Base-by-base conservation (phyloP, 2,329 filamentous ascomycete genomes). In the Hypoxylon sp. region DNA sequence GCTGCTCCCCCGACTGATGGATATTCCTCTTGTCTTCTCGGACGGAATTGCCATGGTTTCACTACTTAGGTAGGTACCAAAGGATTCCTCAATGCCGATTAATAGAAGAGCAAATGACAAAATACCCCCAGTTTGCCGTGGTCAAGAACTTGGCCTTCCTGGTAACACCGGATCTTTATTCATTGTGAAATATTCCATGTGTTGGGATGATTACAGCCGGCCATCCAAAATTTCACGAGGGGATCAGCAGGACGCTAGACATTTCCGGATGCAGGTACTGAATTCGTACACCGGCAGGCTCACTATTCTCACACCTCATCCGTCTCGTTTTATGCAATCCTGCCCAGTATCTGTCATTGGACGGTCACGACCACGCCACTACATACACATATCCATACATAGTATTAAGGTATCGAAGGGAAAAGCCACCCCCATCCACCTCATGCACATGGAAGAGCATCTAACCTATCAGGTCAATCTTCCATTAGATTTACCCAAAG, bases 181-280 rank as follows among this genome's bases (percentile, higher is more conserved):
- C 15, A 17, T 34, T 41, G 8, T 20, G 37, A 41, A 41, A n/a
- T n/a, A n/a, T n/a, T n/a, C n/a, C 48, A 52, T 26, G 44, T 6
- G 41, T 44, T 62, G 56, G 44, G 44, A 48, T 48, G 26, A n/a
- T 44, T 46, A 59, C 51, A 30, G 51, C 49, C 59, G n/a, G 47
- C 49, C 59, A 44, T 41, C n/a, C 47, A 37, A 62, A 62, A 59
- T 24, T 63, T 47, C 52, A 65, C 49, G 55, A 41, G 37, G 37
- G 55, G 67, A 68, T 70, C 70, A 69, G 67, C 68, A 65, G 58
- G 66, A 52, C 60, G 62, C 32, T 62, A 63, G 51, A 66, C 68
- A 58, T 58, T 70, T 70, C 61, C 55, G 65, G 62, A 68, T 58
- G 59, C 68, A 71, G 64, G 68, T 68, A 68, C 68, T 71, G 15